Evolutionary conservation across 2,329 filamentous ascomycete genomes (phyloP).

Genomic region (Aspergillus jensenii): DNA sequence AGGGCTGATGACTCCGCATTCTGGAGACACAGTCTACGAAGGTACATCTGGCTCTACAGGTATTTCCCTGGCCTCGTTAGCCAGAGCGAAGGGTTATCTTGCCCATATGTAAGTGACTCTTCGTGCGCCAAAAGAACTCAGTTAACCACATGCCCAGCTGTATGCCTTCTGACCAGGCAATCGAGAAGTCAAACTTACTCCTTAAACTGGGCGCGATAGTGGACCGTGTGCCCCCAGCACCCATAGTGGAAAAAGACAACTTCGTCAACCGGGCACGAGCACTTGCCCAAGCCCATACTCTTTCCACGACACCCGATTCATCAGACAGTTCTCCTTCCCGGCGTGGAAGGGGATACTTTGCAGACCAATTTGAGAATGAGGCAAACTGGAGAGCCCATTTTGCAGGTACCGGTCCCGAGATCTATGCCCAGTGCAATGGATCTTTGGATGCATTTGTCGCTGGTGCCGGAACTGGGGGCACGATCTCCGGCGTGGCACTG

Average conservation of each 20-base stretch:
- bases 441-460: conserved; percentile 83
- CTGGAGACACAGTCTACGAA: conserved; percentile 94
- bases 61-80: conserved; percentile 88
- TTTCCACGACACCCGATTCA: conserved; percentile 24
- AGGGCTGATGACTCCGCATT: conserved; percentile 72
- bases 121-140: background rate
- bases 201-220: conserved; percentile 89
- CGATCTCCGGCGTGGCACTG: conserved; percentile 80
- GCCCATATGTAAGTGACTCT: conserved; percentile 70
- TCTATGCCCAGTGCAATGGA: conserved; percentile 74
- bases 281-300: conserved; percentile 72
- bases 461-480: conserved; percentile 92
- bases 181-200: conserved; percentile 86
- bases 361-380: conserved; percentile 90
- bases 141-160: conserved; percentile 49
- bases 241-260: conserved; percentile 89
- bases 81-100: conserved; percentile 82
- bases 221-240: conserved; percentile 84
- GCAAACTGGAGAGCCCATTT: conserved; percentile 89
- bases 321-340: conserved; percentile 35
- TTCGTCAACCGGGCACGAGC: conserved; percentile 89
- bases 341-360: conserved; percentile 81
- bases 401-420: conserved; percentile 82
- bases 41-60: conserved; percentile 95
- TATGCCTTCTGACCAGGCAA: conserved; percentile 90